Conservation (phyloP, 176 grass and related monocot genomes). For the Aegilops bicornis region DNA sequence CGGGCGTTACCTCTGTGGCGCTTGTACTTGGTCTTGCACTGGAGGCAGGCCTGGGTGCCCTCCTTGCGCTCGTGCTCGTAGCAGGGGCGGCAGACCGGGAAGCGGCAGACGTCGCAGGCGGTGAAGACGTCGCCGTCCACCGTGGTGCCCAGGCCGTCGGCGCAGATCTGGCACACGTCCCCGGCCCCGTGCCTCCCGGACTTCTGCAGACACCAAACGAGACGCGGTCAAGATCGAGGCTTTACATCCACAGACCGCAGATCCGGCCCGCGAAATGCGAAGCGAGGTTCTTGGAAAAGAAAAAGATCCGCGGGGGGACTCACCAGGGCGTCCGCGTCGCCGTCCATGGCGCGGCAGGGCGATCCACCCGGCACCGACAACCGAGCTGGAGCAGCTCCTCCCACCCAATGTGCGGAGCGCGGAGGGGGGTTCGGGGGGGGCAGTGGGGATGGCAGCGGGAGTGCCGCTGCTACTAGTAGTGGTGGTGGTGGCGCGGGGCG, state of each 20-base stretch:
- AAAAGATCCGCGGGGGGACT: not conserved
- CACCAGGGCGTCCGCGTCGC: slow-evolving; percentile 55
- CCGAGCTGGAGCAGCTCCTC: not conserved
- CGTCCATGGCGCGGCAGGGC: slow-evolving; percentile 46
- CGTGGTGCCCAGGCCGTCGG: slow-evolving; percentile 82
- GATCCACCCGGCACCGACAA: not conserved
- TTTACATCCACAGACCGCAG: not conserved
- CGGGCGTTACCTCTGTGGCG: slow-evolving; percentile 76
- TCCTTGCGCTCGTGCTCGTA: slow-evolving; percentile 99
- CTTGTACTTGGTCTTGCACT: slow-evolving; percentile 99
- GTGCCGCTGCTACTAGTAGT: slow-evolving; percentile 21
- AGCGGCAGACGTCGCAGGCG: slow-evolving; percentile 87
- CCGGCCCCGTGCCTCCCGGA: slow-evolving; percentile 62
- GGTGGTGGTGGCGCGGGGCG: not conserved
- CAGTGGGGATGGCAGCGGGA: not conserved
- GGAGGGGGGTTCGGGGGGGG: slow-evolving; percentile 14
- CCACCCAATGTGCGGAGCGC: slow-evolving; percentile 28
- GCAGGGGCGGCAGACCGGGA: slow-evolving; percentile 91
- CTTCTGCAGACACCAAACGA: slow-evolving; percentile 42
- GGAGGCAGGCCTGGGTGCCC: slow-evolving; percentile 87
- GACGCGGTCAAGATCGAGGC: not conserved
- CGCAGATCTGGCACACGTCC: slow-evolving; percentile 98
- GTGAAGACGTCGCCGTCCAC: slow-evolving; percentile 89
- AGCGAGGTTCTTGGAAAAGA: not conserved
- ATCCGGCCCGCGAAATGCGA: slow-evolving; percentile 3